These are phyloP conservation scores for Colletotrichum sojae DNA, from an alignment of 2,329 filamentous ascomycete genomes.

Conservation along the genomic window DNA sequence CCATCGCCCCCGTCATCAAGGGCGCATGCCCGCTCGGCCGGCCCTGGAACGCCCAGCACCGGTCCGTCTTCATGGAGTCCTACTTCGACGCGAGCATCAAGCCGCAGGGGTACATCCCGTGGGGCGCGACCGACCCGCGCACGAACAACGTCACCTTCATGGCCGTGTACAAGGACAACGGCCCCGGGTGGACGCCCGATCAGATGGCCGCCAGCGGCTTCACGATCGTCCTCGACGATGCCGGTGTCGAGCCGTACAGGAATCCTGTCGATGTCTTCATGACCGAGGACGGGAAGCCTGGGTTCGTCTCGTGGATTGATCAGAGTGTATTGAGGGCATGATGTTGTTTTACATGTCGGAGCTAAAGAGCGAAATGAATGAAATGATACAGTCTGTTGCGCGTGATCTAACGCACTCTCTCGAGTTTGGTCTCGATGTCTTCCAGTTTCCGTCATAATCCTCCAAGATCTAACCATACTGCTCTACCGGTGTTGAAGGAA, in stretches of 20 bases:
- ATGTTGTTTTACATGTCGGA: constrained; percentile 2
- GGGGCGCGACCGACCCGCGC: constrained; percentile 58
- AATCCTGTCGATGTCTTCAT: constrained; percentile 37
- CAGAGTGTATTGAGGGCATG: constrained; percentile 36
- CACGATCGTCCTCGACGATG: constrained; percentile 60
- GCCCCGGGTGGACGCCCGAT: constrained; percentile 67
- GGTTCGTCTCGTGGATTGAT: constrained; percentile 39
- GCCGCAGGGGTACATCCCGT: constrained; percentile 68
- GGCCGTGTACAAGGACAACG: constrained; percentile 68
- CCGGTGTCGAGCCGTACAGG: constrained; percentile 47
- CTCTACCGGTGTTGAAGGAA: no score
- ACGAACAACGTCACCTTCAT: constrained; percentile 65
- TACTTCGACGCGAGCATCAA: constrained; percentile 69
- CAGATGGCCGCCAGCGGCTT: constrained; percentile 57
- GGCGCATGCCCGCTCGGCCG: constrained; percentile 71
- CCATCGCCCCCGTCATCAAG: constrained; percentile 51
- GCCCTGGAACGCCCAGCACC: constrained; percentile 73
- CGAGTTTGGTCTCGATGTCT: background rate
- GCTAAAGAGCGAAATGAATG: background rate
- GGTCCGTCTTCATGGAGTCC: constrained; percentile 68
- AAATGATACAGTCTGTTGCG: background rate
- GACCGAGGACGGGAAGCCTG: constrained; percentile 26
- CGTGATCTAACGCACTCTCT: no score
- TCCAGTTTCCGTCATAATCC: background rate
- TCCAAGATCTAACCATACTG: no score